Evolutionary conservation across 2,329 filamentous ascomycete species (phyloP).

Genomic region (Xylaria sp.): DNA sequence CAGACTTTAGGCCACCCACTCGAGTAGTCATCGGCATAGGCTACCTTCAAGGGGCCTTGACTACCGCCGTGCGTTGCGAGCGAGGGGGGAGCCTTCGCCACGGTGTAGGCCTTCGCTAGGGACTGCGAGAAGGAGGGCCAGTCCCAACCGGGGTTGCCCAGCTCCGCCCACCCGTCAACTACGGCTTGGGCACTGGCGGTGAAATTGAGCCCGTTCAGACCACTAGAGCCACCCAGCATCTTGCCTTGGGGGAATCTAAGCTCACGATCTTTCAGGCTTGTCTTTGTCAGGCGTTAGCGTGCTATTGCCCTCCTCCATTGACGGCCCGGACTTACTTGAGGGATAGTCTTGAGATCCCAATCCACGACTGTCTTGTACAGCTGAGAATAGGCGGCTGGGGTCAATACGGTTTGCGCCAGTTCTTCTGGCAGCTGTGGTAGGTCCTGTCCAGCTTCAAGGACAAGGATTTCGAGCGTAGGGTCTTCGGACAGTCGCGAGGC

Average conservation of each 20-base stretch:
- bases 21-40: no score
- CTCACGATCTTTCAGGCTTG: background rate
- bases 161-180: conserved; percentile 33
- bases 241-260: conserved; percentile 30
- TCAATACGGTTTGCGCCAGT: background rate
- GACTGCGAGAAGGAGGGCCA: conserved; percentile 37
- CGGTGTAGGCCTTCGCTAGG: conserved; percentile 21
- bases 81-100: no score
- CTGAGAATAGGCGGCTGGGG: background rate
- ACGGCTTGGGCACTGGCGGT: conserved; percentile 20
- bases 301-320: no score
- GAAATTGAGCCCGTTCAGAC: conserved; percentile 34
- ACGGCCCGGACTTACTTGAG: no score
- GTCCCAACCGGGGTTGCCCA: conserved; percentile 40
- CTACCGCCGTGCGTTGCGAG: no score
- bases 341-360: no score
- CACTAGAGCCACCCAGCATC: conserved; percentile 37
- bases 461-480: conserved; percentile 7
- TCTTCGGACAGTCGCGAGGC: conserved; percentile 23
- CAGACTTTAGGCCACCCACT: no score
- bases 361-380: background rate
- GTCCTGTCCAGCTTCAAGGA: conserved; percentile 25
- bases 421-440: no score
- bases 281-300: background rate
- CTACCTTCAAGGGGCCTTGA: no score